A percentile compares a stretch with the other conserved stretches of the same genome.
Evolutionary conservation across 2,329 filamentous ascomycete species (phyloP).

Genomic region (Pestalotiopsis sp.): DNA sequence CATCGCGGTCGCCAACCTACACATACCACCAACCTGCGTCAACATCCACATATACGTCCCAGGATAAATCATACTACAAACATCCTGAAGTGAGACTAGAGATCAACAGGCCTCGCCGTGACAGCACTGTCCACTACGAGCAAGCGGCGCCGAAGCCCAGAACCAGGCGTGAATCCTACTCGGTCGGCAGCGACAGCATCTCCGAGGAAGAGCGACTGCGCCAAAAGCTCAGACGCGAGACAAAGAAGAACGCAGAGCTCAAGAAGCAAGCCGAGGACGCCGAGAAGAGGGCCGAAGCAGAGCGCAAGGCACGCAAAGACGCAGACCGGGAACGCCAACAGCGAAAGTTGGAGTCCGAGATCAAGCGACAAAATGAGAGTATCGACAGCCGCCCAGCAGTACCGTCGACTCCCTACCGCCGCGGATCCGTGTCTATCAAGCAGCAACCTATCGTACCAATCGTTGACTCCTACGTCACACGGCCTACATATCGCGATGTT

Average conservation of each 20-base stretch:
- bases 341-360: not conserved
- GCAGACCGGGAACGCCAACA: not conserved
- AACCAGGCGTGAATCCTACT: not conserved
- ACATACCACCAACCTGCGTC: not conserved
- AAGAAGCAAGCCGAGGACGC: conserved; percentile 2
- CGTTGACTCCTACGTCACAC: not conserved
- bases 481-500: not conserved
- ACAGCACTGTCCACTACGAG: conserved; percentile 4
- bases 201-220: conserved; percentile 3
- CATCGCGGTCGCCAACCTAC: conserved; percentile 7
- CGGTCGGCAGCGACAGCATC: not conserved
- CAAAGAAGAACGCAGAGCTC: conserved; percentile 6
- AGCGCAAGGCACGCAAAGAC: not conserved
- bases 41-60: not conserved
- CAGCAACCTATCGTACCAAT: not conserved
- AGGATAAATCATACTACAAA: not conserved
- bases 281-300: not conserved
- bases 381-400: conserved; percentile 3
- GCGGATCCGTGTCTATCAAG: conserved; percentile 6
- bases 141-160: not conserved
- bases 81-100: conserved; percentile 7
- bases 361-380: not conserved
- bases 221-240: not conserved
- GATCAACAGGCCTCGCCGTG: conserved; percentile 7
- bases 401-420: not conserved